A percentile compares a stretch with the other conserved stretches of the same genome.
These are phyloP conservation scores for Mentha longifolia DNA, from an alignment of 257 asterid genomes.

Conservation along the genomic window DNA sequence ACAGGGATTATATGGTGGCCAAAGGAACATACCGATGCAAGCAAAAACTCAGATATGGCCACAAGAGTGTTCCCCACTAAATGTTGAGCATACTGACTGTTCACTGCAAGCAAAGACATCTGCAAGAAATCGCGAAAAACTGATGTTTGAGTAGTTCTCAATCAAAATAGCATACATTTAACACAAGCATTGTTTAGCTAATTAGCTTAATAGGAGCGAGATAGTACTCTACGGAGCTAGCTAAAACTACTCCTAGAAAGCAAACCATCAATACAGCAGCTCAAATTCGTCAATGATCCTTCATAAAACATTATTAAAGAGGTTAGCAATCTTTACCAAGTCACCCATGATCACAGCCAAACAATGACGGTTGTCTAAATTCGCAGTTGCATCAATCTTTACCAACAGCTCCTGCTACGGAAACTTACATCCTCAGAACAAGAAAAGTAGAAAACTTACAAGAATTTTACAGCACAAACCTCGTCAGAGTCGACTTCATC, in stretches of 20 bases:
- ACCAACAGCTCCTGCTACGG: constrained; percentile 47
- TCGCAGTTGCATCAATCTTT: constrained; percentile 29
- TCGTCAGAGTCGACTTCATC: constrained; percentile 51
- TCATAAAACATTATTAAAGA: constrained; percentile 12
- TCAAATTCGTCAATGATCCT: neutral
- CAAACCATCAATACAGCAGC: neutral
- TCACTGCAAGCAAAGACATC: constrained; percentile 60
- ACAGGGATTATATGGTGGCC: neutral
- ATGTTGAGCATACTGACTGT: constrained; percentile 63
- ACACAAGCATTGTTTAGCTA: neutral
- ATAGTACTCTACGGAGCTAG: neutral
- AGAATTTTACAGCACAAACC: constrained; percentile 39
- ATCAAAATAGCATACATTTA: neutral
- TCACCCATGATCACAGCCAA: constrained; percentile 50
- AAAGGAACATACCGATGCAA: constrained; percentile 57
- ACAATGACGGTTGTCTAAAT: constrained; percentile 47
- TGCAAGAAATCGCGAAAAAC: constrained; percentile 44
- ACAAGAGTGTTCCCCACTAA: constrained; percentile 63
- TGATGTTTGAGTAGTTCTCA: neutral
- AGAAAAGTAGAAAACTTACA: neutral
- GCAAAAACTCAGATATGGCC: constrained; percentile 63
- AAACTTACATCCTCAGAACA: constrained; percentile 11
- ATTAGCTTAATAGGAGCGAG: neutral
- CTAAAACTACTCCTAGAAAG: neutral
- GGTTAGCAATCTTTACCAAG: constrained; percentile 51